A percentile compares a stretch with the other conserved stretches of the same genome.
phyloP scores from a whole-genome alignment of 2,329 filamentous ascomycete genomes.

The Camillea tinctor region DNA sequence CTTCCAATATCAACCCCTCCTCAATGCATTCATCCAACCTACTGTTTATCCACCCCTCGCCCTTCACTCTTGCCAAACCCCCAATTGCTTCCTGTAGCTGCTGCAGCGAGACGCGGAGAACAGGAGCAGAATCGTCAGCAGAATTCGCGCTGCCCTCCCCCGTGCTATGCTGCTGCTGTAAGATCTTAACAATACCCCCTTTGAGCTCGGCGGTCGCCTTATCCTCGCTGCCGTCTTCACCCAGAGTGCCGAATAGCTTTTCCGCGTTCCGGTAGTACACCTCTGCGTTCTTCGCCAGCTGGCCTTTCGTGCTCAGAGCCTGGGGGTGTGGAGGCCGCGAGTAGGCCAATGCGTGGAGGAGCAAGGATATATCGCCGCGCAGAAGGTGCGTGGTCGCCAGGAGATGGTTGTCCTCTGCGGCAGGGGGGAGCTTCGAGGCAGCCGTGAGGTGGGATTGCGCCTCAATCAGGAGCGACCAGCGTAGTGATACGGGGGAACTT shows the following conservation, averaged over 20 bases:
- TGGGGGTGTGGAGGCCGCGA: constrained; percentile 23
- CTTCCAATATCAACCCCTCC: constrained; percentile 4
- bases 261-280: constrained; percentile 34
- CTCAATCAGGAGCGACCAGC: constrained; percentile 29
- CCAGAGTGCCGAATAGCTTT: constrained; percentile 19
- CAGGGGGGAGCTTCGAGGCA: constrained; percentile 13
- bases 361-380: constrained; percentile 30
- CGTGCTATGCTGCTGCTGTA: constrained; percentile 9
- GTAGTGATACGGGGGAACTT: constrained; percentile 15
- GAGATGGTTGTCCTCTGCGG: background rate
- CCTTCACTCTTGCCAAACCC: background rate
- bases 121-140: background rate
- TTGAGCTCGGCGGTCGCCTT: constrained; percentile 12
- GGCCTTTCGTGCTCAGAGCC: constrained; percentile 19
- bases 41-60: constrained; percentile 12
- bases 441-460: constrained; percentile 15
- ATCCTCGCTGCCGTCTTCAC: constrained; percentile 7
- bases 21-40: constrained; percentile 12
- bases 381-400: constrained; percentile 28
- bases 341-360: constrained; percentile 25
- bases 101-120: constrained; percentile 1
- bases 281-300: constrained; percentile 30
- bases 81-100: constrained; percentile 8
- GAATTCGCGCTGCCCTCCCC: constrained; percentile 2
- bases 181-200: constrained; percentile 12